Percentiles rank a stretch among this genome's conserved stretches.
phyloP scores from a whole-genome alignment of 2,329 filamentous ascomycete genomes.

The Sclerotinia trifoliorum region DNA sequence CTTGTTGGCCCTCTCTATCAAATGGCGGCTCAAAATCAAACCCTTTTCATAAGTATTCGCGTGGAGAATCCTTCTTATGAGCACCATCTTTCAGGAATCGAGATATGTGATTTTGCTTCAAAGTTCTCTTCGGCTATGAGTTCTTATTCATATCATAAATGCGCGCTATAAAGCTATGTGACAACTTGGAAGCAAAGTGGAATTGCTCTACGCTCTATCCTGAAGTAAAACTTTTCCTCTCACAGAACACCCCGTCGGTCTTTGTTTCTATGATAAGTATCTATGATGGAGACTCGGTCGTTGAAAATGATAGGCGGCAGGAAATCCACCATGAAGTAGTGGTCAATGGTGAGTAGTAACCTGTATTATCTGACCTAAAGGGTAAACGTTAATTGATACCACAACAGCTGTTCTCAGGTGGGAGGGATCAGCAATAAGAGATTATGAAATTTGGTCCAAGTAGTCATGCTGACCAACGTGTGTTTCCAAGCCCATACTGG shows the following conservation, averaged over 20 bases:
- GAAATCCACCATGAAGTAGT: neutral
- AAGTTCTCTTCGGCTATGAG: neutral
- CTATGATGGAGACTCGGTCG: too few species aligned
- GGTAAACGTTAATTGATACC: rapidly evolving
- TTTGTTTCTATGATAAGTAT: neutral
- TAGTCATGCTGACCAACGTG: too few species aligned
- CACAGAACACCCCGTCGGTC: too few species aligned
- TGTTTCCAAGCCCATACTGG: neutral
- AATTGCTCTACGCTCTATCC: too few species aligned
- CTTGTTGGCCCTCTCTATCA: neutral
- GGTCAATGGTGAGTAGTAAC: too few species aligned
- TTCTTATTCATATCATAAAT: neutral
- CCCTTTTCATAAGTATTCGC: neutral
- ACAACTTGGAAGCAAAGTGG: too few species aligned
- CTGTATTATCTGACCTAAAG: too few species aligned
- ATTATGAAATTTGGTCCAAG: neutral
- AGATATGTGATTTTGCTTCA: neutral
- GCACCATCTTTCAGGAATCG: neutral
- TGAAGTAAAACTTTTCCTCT: too few species aligned
- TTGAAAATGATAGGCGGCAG: neutral
- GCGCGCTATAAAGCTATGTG: neutral
- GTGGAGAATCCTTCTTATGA: neutral
- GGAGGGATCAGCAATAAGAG: neutral
- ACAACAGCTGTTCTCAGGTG: neutral
- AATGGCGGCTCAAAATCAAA: too few species aligned